Base-by-base conservation (phyloP, 2,329 filamentous ascomycete species). In the Claviceps pusilla region DNA sequence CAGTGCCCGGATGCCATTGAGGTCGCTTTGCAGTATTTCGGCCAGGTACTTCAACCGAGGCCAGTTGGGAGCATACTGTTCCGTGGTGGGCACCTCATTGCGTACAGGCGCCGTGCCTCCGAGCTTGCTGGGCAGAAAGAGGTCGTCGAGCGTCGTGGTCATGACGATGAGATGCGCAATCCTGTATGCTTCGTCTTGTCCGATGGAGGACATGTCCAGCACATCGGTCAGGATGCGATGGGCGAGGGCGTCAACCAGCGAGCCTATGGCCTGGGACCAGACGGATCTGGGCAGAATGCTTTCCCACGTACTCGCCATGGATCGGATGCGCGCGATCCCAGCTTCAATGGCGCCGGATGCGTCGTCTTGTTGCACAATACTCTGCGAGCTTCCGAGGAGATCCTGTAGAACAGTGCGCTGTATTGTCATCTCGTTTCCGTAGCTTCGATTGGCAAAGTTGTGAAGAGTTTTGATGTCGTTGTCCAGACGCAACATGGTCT, bases 21-120 rank as follows among this genome's bases (percentile, higher is more conserved):
- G 69, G 61, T 84, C 83, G 59, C 80, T 83, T 69, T 85, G 81
- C 59, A 85, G 69, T 33, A 84, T 76, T 64, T 84, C 78, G 57
- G 76, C 77, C 19, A 85, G 70, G 60, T 79, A 84, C 66, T 83
- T 80, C 56, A 85, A 72, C 50, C 80, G 74, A 55, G 84, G 70
- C 82, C 82, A 85, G 50, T 73, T 75, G 3, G 74, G 71, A 4
- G 79, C 79, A 58, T 82, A 83, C 61, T 83, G 78, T 3, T 78
- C 73, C 39, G 81, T 83, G 4, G 72, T 66, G 4, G 80, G 77
- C 1, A 79, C 65, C 39, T 74, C 72, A 4, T 71, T 70, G 28
- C 63, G 64, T 6, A 55, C 59, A 2, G 61, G 58, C 19, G 58
- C 54, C 11, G 58, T 61, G 2, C 59, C 65, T 7, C 61, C 52